phyloP scores from a whole-genome alignment of 2,329 filamentous ascomycete species.

The Fusarium tuaranense region DNA sequence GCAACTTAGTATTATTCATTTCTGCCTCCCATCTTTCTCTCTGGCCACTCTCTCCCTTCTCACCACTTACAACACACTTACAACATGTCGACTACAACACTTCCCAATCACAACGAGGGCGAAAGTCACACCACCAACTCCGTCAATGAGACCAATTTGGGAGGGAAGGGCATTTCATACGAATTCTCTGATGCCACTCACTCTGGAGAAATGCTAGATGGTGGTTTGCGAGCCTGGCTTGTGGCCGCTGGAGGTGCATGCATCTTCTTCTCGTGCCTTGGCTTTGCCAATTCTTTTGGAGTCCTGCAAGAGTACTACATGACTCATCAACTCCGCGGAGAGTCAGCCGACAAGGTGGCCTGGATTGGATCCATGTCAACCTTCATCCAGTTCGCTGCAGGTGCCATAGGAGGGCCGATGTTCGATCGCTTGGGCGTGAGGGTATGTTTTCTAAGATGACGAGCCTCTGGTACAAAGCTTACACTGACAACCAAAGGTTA shows the following conservation, averaged over 20 bases:
- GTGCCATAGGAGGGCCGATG: slow-evolving; percentile 29
- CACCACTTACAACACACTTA: neutral
- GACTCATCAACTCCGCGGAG: slow-evolving; percentile 47
- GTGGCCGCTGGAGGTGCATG: slow-evolving; percentile 51
- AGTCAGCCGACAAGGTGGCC: slow-evolving; percentile 50
- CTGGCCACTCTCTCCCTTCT: neutral
- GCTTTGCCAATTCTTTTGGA: slow-evolving; percentile 59
- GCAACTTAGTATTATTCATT: neutral
- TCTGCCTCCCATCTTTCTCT: neutral
- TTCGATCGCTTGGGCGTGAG: slow-evolving; percentile 37
- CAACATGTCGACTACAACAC: neutral
- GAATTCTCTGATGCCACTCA: neutral
- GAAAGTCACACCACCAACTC: neutral
- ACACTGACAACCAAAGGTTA: neutral
- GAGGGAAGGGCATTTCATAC: fast-evolving
- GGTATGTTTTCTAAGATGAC: neutral
- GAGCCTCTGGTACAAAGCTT: neutral
- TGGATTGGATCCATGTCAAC: slow-evolving; percentile 57
- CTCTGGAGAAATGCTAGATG: slow-evolving; percentile 40
- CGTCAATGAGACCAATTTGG: fast-evolving
- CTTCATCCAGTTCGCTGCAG: slow-evolving; percentile 52
- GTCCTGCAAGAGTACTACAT: slow-evolving; percentile 59
- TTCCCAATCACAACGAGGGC: neutral
- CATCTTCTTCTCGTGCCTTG: slow-evolving; percentile 54
- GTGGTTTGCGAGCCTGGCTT: slow-evolving; percentile 55